Conservation (phyloP, 495 filamentous ascomycete species). For the Beverwykella pulmonaria region DNA sequence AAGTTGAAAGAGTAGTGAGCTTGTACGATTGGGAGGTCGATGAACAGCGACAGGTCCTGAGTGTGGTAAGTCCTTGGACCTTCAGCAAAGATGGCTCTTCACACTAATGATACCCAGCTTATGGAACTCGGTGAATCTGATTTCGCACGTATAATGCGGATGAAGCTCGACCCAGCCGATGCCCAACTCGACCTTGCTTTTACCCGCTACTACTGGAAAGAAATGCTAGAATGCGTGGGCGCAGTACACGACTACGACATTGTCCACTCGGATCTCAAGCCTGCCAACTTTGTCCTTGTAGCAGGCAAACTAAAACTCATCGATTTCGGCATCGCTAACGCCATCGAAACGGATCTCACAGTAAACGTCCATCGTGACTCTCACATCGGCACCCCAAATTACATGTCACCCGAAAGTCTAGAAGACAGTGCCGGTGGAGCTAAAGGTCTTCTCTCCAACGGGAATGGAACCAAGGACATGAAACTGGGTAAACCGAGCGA, state of each 20-base stretch:
- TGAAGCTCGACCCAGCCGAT: slow-evolving; percentile 64
- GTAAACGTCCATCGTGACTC: slow-evolving; percentile 96
- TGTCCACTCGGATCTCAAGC: slow-evolving; percentile 95
- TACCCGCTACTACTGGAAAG: slow-evolving; percentile 96
- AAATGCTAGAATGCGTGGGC: slow-evolving; percentile 95
- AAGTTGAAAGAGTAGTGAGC: slow-evolving; percentile 84
- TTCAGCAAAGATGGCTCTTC: not conserved
- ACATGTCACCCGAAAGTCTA: slow-evolving; percentile 95
- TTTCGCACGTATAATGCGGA: slow-evolving; percentile 80
- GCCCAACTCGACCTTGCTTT: slow-evolving; percentile 82
- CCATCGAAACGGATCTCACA: slow-evolving; percentile 87
- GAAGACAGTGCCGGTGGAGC: slow-evolving; percentile 78
- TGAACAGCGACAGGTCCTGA: slow-evolving; percentile 79
- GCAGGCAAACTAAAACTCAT: slow-evolving; percentile 52
- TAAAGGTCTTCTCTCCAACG: slow-evolving; percentile 55
- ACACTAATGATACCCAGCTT: slow-evolving; percentile 53
- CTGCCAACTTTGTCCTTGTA: slow-evolving; percentile 66
- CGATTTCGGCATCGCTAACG: slow-evolving; percentile 92
- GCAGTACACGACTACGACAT: slow-evolving; percentile 87
- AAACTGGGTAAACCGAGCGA: slow-evolving; percentile 94
- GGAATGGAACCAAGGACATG: slow-evolving; percentile 63
- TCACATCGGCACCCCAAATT: slow-evolving; percentile 94
- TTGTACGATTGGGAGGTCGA: slow-evolving; percentile 94
- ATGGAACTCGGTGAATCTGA: slow-evolving; percentile 99
- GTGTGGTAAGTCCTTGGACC: slow-evolving; percentile 62